Base-by-base conservation (phyloP, 164 flowering plant genomes). In the Magnolia sinica region DNA sequence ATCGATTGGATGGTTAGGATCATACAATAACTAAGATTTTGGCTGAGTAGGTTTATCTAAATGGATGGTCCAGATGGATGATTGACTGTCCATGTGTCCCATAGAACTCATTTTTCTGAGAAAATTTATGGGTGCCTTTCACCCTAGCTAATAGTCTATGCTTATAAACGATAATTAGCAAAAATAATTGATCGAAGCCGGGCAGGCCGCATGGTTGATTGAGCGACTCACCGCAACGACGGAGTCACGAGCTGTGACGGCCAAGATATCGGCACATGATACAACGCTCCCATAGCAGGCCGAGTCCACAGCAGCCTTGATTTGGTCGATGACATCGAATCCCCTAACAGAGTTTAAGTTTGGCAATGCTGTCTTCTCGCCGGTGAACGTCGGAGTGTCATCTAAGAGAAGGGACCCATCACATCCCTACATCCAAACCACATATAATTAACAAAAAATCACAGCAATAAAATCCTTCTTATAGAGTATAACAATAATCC, bases 261-360 rank as follows among this genome's bases (percentile, higher is more conserved):
- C 79, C 76, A 80, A 77, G 66, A 80, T 77, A 24, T 80, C 82
- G 9, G 82, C 79, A 51, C 82, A 80, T 6, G 82, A 80, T 24
- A 80, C 77, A 18, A 80, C 75, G 18, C 50, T 74, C 20, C 68
- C 71, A 16, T 61, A 37, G 61, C 79, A 77, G 18, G 68, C 77
- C 4, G 66, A 67, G 66, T 80, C 51, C 13, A 80, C 72, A 0
- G 74, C 82, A 13, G 77, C 76, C 58, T 80, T 80, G 68, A 80
- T 77, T 18, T 69, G 67, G 50, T 78, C 78, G 4, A 81, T 22
- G 37, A 81, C 80, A 9, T 81, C 80, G 22, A 78, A 75, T 10
- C 80, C 83, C 37, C 80, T 81, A 6, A 66, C 59, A 0, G 83
- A 81, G 71, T 78, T 76, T 10, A 11, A 2, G 76, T 82, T 82